Conservation (phyloP, 495 filamentous ascomycete species). For the Baudoinia panamericana region DNA sequence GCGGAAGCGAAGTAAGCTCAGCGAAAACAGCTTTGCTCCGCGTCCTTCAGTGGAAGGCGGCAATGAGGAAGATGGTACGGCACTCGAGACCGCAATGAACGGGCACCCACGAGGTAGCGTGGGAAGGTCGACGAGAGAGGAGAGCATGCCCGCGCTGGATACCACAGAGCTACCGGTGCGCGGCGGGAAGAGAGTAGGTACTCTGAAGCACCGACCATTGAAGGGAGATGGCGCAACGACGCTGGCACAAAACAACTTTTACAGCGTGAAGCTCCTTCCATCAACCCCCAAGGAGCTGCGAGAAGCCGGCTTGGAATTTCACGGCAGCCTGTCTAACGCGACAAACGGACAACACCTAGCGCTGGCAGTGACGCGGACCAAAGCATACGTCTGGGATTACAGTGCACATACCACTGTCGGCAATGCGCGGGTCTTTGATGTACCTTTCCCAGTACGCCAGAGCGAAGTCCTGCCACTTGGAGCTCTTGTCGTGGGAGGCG, state of each 20-base stretch:
- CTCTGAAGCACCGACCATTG: constrained; percentile 18
- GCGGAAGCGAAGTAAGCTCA: constrained; percentile 30
- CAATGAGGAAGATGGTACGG: constrained; percentile 18
- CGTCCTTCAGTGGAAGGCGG: constrained; percentile 2
- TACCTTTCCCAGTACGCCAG: constrained; percentile 57
- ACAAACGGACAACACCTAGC: constrained; percentile 38
- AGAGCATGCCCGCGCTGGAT: not conserved
- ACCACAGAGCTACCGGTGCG: constrained; percentile 25
- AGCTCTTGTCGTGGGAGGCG: constrained; percentile 58
- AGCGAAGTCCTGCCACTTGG: constrained; percentile 64
- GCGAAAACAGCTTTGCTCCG: constrained; percentile 21
- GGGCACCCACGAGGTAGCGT: constrained; percentile 18
- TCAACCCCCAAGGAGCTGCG: constrained; percentile 29
- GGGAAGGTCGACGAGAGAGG: not conserved
- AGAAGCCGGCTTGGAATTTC: constrained; percentile 5
- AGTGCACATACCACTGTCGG: constrained; percentile 38
- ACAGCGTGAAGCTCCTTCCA: constrained; percentile 72
- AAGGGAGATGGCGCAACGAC: constrained; percentile 27
- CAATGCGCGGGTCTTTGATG: constrained; percentile 50
- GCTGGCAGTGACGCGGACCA: constrained; percentile 60
- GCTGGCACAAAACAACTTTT: constrained; percentile 72
- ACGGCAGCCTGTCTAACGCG: constrained; percentile 6
- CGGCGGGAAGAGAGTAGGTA: constrained; percentile 20
- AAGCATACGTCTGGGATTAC: constrained; percentile 86
- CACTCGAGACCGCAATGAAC: constrained; percentile 19